Evolutionary conservation across 257 asterid species (phyloP).

Genomic region (Marsdenia floribunda): DNA sequence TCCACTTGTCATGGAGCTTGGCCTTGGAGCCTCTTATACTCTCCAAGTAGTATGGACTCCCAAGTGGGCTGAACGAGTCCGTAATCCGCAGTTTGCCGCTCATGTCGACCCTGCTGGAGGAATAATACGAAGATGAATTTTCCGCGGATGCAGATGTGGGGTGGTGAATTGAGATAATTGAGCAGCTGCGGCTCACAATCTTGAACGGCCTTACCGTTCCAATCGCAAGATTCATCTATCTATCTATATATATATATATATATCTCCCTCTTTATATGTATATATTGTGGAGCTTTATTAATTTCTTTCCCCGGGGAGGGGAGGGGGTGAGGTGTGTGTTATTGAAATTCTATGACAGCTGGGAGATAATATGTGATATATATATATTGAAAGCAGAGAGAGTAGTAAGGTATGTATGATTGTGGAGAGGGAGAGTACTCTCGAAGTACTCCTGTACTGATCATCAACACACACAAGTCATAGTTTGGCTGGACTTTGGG

Average conservation of each 20-base stretch:
- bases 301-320: too few species aligned
- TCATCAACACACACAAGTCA: background rate
- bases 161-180: background rate
- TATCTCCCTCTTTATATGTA: too few species aligned
- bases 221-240: conserved; percentile 1
- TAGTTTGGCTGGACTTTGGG: background rate
- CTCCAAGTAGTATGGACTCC: conserved; percentile 9
- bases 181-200: background rate
- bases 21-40: background rate
- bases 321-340: background rate
- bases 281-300: background rate
- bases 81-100: background rate
- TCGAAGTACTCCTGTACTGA: background rate
- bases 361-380: background rate
- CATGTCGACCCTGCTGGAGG: background rate
- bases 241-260: background rate
- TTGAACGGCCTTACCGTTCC: conserved; percentile 21
- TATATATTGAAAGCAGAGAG: background rate
- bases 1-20: conserved; percentile 55
- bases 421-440: background rate
- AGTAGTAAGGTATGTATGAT: too few species aligned
- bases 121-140: background rate
- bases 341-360: background rate
- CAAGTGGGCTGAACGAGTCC: conserved; percentile 1
- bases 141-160: background rate